A percentile compares a stretch with the other conserved stretches of the same genome.
phyloP scores from a whole-genome alignment of 306 rosid genomes.

The Vigna radiata region DNA sequence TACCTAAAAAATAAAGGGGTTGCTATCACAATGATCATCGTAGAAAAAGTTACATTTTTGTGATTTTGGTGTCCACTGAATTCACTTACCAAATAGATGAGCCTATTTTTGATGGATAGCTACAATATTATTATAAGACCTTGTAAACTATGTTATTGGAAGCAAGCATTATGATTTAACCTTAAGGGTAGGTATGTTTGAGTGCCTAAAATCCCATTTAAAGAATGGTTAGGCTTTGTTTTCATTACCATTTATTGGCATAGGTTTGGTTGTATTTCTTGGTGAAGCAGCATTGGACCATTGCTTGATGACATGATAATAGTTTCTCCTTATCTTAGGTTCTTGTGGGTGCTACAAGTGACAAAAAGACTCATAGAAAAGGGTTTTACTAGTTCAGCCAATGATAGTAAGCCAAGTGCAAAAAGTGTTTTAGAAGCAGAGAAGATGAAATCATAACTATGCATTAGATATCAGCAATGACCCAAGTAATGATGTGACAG shows the following conservation, averaged over 20 bases:
- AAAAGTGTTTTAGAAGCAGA: too few species aligned
- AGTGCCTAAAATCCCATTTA: neutral
- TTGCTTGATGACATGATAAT: slow-evolving; percentile 39
- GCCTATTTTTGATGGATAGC: slow-evolving; percentile 33
- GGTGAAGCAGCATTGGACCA: slow-evolving; percentile 13
- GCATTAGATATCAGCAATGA: too few species aligned
- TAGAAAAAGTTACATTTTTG: slow-evolving; percentile 48
- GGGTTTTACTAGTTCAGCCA: too few species aligned
- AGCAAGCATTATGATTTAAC: neutral
- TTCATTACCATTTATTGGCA: neutral
- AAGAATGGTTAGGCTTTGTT: neutral
- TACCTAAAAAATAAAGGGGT: slow-evolving; percentile 70
- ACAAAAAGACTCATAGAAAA: too few species aligned
- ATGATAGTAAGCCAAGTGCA: too few species aligned
- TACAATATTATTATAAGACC: neutral
- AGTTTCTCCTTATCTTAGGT: too few species aligned
- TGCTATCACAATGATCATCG: slow-evolving; percentile 57
- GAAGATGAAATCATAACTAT: too few species aligned
- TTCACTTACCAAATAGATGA: slow-evolving; percentile 49
- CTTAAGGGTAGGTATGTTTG: neutral
- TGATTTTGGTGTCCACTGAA: slow-evolving; percentile 41
- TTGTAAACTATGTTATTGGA: neutral
- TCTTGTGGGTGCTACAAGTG: too few species aligned
- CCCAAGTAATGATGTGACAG: too few species aligned
- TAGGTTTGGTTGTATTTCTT: slow-evolving; percentile 29